Conservation (phyloP, 2,329 filamentous ascomycete genomes). For the Delphinella strobiligena region DNA sequence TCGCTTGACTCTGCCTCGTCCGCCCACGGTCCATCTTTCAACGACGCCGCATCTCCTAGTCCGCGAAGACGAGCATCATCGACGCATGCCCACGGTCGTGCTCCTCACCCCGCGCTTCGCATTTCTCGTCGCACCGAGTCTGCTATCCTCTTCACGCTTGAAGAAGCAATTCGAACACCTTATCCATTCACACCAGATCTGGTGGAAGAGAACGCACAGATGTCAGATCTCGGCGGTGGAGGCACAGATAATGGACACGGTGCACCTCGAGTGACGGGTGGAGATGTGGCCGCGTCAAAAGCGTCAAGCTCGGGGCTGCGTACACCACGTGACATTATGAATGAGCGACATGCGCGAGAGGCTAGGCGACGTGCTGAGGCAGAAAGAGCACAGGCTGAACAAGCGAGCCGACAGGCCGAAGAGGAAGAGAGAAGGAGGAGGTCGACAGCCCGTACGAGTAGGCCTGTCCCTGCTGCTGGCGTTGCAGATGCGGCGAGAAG, state of each 20-base stretch:
- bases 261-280: constrained; percentile 33
- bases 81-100: constrained; percentile 18
- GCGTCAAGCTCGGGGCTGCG: constrained; percentile 49
- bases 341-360: constrained; percentile 68
- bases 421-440: constrained; percentile 35
- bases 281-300: constrained; percentile 41
- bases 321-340: constrained; percentile 85
- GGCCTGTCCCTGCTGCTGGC: constrained; percentile 35
- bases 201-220: constrained; percentile 78
- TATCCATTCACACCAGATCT: constrained; percentile 72
- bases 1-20: constrained; percentile 31
- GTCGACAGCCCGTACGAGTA: constrained; percentile 48
- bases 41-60: constrained; percentile 18
- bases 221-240: constrained; percentile 69
- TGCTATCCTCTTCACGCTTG: constrained; percentile 83
- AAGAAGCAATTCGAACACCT: constrained; percentile 77
- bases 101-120: constrained; percentile 45
- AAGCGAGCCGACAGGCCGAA: not conserved
- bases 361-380: constrained; percentile 51
- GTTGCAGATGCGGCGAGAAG: constrained; percentile 2
- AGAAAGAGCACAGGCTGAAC: constrained; percentile 31
- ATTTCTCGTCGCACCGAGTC: constrained; percentile 77
- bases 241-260: constrained; percentile 46
- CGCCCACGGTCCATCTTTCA: constrained; percentile 10
- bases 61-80: constrained; percentile 20